Evolutionary conservation across 2,329 filamentous ascomycete genomes (phyloP).

Genomic region (Stachybotrys elegans): DNA sequence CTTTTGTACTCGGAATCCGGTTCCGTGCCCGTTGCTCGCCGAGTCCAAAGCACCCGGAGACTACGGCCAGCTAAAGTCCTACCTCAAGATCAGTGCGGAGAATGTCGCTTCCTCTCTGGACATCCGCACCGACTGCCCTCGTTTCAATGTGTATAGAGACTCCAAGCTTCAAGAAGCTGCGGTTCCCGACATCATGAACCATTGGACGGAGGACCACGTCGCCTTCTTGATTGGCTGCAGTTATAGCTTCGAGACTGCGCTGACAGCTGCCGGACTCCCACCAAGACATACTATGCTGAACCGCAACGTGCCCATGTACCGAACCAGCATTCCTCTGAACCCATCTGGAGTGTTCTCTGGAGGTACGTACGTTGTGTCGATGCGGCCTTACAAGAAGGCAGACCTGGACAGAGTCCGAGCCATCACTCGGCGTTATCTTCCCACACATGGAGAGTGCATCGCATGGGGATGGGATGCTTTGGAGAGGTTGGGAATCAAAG

Average conservation of each 20-base stretch:
- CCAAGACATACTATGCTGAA: conserved; percentile 43
- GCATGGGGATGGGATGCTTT: conserved; percentile 60
- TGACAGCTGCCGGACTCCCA: conserved; percentile 42
- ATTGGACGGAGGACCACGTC: conserved; percentile 55
- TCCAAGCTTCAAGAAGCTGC: conserved; percentile 33
- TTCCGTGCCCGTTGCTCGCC: conserved; percentile 56
- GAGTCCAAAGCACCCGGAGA: conserved; percentile 41
- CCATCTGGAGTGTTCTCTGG: conserved; percentile 54
- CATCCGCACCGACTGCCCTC: conserved; percentile 52
- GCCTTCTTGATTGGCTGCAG: conserved; percentile 61
- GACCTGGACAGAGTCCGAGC: conserved; percentile 48
- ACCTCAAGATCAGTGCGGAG: conserved; percentile 15
- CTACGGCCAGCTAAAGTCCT: conserved; percentile 30
- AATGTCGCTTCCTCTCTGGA: conserved; percentile 33
- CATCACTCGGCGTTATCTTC: conserved; percentile 48
- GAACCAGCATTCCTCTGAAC: conserved; percentile 49
- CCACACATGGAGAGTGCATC: conserved; percentile 60
- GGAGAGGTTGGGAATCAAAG: conserved; percentile 44
- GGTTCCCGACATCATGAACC: conserved; percentile 35
- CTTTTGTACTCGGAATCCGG: conserved; percentile 57
- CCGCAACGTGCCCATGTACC: conserved; percentile 58
- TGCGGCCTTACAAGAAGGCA: conserved; percentile 49
- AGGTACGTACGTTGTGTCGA: conserved; percentile 55
- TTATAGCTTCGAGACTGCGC: conserved; percentile 57
- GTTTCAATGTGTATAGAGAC: conserved; percentile 53